phyloP scores from a whole-genome alignment of 2,329 filamentous ascomycete genomes.

The Aspergillus texensis region DNA sequence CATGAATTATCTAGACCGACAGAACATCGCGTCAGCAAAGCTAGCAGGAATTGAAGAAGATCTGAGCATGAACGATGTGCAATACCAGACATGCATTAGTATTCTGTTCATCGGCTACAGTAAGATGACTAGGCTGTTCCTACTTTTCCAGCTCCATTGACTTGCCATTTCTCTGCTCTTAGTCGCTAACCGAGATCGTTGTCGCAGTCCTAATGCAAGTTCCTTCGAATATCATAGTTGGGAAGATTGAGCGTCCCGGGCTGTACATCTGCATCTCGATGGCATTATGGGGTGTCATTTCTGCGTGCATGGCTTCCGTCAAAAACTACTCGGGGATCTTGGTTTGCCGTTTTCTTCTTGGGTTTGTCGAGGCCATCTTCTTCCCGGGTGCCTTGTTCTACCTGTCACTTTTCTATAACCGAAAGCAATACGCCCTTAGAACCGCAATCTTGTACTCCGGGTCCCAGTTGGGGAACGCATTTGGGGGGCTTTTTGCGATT shows the following conservation, averaged over 20 bases:
- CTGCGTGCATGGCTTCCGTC: conserved; percentile 56
- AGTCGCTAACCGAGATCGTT: neutral
- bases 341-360: conserved; percentile 41
- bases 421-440: conserved; percentile 46
- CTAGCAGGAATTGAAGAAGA: conserved; percentile 43
- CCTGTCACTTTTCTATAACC: conserved; percentile 53
- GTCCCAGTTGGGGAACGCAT: conserved; percentile 49
- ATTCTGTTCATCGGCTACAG: conserved; percentile 51
- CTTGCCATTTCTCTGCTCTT: neutral
- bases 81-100: conserved; percentile 46
- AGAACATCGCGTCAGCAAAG: conserved; percentile 45
- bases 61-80: conserved; percentile 36
- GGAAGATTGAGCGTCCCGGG: conserved; percentile 49
- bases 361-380: conserved; percentile 44
- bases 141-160: neutral
- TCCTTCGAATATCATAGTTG: conserved; percentile 51
- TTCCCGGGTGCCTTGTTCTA: conserved; percentile 43
- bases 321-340: conserved; percentile 39
- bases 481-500: conserved; percentile 50
- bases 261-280: conserved; percentile 50
- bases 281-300: conserved; percentile 63
- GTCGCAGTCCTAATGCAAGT: conserved; percentile 44
- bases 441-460: conserved; percentile 53
- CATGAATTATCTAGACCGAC: conserved; percentile 45
- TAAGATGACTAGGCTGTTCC: neutral